Percentiles rank a stretch among this genome's conserved stretches.
phyloP scores from a whole-genome alignment of 2,329 filamentous ascomycete species.

The Apiospora sp. region DNA sequence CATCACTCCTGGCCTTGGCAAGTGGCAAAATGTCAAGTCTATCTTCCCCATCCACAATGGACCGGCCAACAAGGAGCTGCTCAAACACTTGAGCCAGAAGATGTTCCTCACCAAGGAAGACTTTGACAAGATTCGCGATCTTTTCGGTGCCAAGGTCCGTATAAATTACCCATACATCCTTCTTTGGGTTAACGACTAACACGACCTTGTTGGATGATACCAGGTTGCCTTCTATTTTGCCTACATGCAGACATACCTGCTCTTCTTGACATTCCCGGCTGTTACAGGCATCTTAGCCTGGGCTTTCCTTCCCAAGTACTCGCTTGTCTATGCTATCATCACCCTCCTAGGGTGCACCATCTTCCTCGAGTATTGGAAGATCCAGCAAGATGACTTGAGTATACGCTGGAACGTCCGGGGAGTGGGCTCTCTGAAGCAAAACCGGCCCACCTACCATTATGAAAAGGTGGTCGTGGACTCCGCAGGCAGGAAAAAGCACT shows the following conservation, averaged over 20 bases:
- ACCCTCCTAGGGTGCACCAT: slow-evolving; percentile 75
- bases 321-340: slow-evolving; percentile 71
- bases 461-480: slow-evolving; percentile 69
- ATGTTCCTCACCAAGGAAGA: slow-evolving; percentile 58
- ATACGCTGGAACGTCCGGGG: slow-evolving; percentile 77
- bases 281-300: slow-evolving; percentile 73
- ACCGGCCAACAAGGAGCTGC: slow-evolving; percentile 60
- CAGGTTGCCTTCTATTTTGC: slow-evolving; percentile 82
- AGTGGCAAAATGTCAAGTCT: slow-evolving; percentile 67
- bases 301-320: slow-evolving; percentile 72
- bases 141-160: slow-evolving; percentile 66
- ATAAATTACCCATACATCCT: slow-evolving; percentile 69
- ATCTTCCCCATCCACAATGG: slow-evolving; percentile 71
- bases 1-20: slow-evolving; percentile 63
- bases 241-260: slow-evolving; percentile 80
- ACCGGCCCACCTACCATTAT: slow-evolving; percentile 69
- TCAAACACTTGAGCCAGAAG: slow-evolving; percentile 63
- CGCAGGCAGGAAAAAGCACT: slow-evolving; percentile 66
- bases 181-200: not conserved
- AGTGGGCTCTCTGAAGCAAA: slow-evolving; percentile 71
- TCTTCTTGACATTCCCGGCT: slow-evolving; percentile 75
- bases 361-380: slow-evolving; percentile 83
- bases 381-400: slow-evolving; percentile 74
- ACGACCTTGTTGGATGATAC: not conserved
- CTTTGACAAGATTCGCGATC: slow-evolving; percentile 66